Evolutionary conservation across 108 stramenopile species (phyloP), one percentile per base, ranked within the genome.

Genomic region (Conticribra guillardii): DNA sequence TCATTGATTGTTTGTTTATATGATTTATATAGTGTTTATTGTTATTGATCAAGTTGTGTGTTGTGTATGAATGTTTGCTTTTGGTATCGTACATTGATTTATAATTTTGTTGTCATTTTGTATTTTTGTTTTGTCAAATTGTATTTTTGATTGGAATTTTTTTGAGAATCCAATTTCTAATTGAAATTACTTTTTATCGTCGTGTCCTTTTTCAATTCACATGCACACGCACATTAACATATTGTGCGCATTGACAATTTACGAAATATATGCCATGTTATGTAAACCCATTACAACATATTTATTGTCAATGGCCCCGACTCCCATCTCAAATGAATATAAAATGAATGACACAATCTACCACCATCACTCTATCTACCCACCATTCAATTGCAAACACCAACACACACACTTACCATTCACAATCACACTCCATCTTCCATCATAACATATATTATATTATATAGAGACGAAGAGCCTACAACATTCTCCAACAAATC

Each of bases 401-500:
- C 22, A 32, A 44, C 30, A 5, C 18, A 28, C 8, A 50, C 37
- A 34, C 48, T 66, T 24, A 9, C 50, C 29, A 66, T n/a, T 34
- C 8, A 2, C 8, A 50, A 22, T 29, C 58, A 0, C 4, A 57
- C 14, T 7, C 34, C 19, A 14, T 48, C 15, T 3, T 33, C 30
- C 26, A 22, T 62, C 19, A 3, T 19, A 37, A 41, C 15, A 27
- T 29, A 27, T 26, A 9, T 4, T 52, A 7, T 16, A 11, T n/a
- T 24, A 14, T 26, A 7, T 46, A 59, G 61, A 58, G 60, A 23
- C 63, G 56, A 23, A 68, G 67, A 68, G 74, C 84, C 11, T 76
- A 82, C 64, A 87, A 91, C 69, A 87, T 89, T 0, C 32, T 87
- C 31, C 71, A 83, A 64, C 86, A 87, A 58, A 86, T 89, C 49